Base-by-base conservation (phyloP, 2,329 filamentous ascomycete genomes). In the Leptosphaerulina australis region DNA sequence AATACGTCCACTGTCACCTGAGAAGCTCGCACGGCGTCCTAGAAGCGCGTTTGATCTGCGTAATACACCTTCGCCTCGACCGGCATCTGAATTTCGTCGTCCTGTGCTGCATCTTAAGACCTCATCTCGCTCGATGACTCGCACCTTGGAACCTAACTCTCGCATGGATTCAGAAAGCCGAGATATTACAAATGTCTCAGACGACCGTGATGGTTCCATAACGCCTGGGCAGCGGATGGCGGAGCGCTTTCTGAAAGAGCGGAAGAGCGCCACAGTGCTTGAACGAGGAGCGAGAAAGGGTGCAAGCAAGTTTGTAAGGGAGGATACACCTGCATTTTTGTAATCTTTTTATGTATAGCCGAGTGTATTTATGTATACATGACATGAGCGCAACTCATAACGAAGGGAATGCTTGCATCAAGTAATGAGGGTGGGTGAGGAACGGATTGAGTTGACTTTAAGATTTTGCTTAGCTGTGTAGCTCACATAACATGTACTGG, bases 1-100 rank as follows among this genome's bases (percentile, higher is more conserved):
- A 0, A 14, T 64, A 10, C 58, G 57, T 2, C 59, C 62, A 2
- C 40, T 57, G 8, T 63, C 63, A 0, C 61, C 60, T 0, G 58
- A 53, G 2, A 66, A 66, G 24, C 53, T 66, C 7, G 46, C 50
- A 11, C 54, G 53, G 5, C 58, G 68, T 20, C 64, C 70, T 1
- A 66, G 59, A 41, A 72, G 69, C 26, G 67, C 70, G 7, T 67
- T 71, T 22, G 67, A 73, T 31, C 57, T 73, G 11, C 63, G 64
- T 25, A 43, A 44, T 6, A 41, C 52, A 17, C 37, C 43, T 1
- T 40, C 28, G 9, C 30, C 51, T 12, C 43, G 44, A 3, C 40
- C 53, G n/a, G 29, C 44, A 2, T 49, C 52, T 7, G 58, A 60
- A 9, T 17, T 47, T 15, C 35, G 38, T n/a, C 49, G 40, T 1